Base-by-base conservation (phyloP, 73 alveolate genomes). In the Paramecium sonneborni region DNA sequence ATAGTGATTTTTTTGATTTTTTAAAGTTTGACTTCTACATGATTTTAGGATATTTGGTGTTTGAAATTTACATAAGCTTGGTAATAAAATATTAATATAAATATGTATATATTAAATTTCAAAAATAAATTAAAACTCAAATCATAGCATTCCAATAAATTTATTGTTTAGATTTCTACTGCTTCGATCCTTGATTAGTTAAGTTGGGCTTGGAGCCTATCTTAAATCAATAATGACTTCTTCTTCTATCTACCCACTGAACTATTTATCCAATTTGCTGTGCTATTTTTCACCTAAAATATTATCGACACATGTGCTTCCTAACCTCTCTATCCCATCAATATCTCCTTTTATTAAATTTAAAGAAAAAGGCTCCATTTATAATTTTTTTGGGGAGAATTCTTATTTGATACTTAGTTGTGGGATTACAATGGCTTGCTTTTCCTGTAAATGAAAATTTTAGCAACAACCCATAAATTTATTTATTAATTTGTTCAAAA, bases 391-490 rank as follows among this genome's bases (percentile, higher is more conserved):
- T 26, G 84, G 84, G 2, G 84, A 7, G 46, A 62, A 62, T 62
- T 62, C 84, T 62, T 52, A 52, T 18, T 52, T 52, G 1, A 52
- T 52, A 20, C 68, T 52, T 18, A 52, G 15, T 52, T 52, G 34
- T 15, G 68, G 26, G 3, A 52, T 18, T 18, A 21, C 14, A 1
- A 62, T 62, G 48, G 48, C 24, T 62, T 62, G 6, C 6, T 3
- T 62, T 62, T 62, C 84, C 24, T 62, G 24, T 6, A 30, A 30
- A 32, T 8, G 39, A 26, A 62, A 10, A 62, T 32, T 62, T 62
- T 62, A 26, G 84, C 84, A 62, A 3, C 84, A 62, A 32, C 84
- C 84, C 84, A 62, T 62, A 12, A 62, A 62, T 30, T 62, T 26
- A 30, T 12, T 30, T 62, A 62, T 32, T 30, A 62, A 62, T 62